Evolutionary conservation across 805 yeast species (phyloP), one percentile per base, ranked within the genome.

Genomic region (Sugiyamaella qingdaonensis): DNA sequence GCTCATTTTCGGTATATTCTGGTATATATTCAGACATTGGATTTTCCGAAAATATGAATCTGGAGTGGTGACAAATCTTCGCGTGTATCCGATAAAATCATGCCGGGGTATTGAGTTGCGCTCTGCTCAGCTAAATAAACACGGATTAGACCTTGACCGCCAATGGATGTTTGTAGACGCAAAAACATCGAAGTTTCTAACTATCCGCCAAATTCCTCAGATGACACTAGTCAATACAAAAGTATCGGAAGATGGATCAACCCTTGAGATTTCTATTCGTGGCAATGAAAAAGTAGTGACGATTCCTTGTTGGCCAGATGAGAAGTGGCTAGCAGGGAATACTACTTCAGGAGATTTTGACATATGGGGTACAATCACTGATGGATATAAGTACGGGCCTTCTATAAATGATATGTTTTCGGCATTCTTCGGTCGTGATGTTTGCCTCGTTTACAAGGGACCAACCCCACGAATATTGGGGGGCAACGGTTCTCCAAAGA

Each of bases 151-250:
- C 13, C 21, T 39, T n/a, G 43, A 39, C 21, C 14, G 43, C 14
- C 19, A 39, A 14, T 39, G 43, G 43, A 39, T 39, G 43, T 39
- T 39, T 39, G 43, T 39, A 9, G 43, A 39, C 19, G 43, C 43
- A 4, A 19, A 16, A 4, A 39, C 43, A 16, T 39, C 43, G 9
- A 39, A 39, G 10, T 39, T 39, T 39, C 19, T 39, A 21, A 39
- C 43, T 21, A 39, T 39, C 14, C 14, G 43, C 13, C 43, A 39
- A 16, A 13, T 39, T 19, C 43, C 43, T 5, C 43, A 16, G 19
- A 39, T 39, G 43, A 39, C 43, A 11, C 19, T 39, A 10, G 43
- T 39, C 13, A 14, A 19, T 16, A 39, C 43, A 11, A 16, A 13
- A 4, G 2, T 39, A 16, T n/a, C 43, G 10, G 13, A 14, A 19